Evolutionary conservation across 148 eudicot species (phyloP).

Genomic region (Vaccinium vitisidaea): DNA sequence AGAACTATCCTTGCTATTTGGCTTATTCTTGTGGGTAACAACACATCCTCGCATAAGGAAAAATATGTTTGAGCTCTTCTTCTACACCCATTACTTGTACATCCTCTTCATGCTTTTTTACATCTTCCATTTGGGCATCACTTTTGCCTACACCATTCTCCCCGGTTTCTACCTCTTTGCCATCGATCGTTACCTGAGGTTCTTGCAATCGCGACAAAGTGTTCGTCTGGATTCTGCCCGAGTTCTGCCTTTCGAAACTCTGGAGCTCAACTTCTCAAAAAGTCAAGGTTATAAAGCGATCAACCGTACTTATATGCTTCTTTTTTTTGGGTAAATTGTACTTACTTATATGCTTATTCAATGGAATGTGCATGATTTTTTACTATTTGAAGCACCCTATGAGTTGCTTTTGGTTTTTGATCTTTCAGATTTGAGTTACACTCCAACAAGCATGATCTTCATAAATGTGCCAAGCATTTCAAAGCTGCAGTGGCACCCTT

Average conservation of each 20-base stretch:
- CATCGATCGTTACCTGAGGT: slow-evolving; percentile 47
- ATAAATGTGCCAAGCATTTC: slow-evolving; percentile 50
- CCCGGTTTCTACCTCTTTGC: slow-evolving; percentile 52
- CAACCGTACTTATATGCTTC: background rate
- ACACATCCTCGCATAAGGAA: slow-evolving; percentile 31
- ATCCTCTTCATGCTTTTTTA: slow-evolving; percentile 45
- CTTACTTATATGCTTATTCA: background rate
- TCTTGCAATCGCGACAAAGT: slow-evolving; percentile 40
- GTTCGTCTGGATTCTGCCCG: slow-evolving; percentile 42
- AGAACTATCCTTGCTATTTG: slow-evolving; percentile 32
- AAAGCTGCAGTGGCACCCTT: slow-evolving; percentile 62
- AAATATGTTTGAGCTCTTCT: slow-evolving; percentile 50
- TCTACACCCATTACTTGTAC: slow-evolving; percentile 54
- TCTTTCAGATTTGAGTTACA: slow-evolving; percentile 34
- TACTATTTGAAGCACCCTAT: background rate
- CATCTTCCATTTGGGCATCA: slow-evolving; percentile 43
- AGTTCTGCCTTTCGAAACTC: slow-evolving; percentile 43
- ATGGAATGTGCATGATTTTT: background rate
- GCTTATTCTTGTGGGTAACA: slow-evolving; percentile 44
- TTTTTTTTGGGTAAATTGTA: no score
- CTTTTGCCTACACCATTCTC: slow-evolving; percentile 26
- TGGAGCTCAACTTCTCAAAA: slow-evolving; percentile 78
- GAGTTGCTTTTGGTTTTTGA: no score
- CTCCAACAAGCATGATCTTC: slow-evolving; percentile 52
- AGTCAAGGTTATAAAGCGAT: slow-evolving; percentile 18